Conservation (phyloP, 306 rosid species). For the Pterocarpus santalinus region DNA sequence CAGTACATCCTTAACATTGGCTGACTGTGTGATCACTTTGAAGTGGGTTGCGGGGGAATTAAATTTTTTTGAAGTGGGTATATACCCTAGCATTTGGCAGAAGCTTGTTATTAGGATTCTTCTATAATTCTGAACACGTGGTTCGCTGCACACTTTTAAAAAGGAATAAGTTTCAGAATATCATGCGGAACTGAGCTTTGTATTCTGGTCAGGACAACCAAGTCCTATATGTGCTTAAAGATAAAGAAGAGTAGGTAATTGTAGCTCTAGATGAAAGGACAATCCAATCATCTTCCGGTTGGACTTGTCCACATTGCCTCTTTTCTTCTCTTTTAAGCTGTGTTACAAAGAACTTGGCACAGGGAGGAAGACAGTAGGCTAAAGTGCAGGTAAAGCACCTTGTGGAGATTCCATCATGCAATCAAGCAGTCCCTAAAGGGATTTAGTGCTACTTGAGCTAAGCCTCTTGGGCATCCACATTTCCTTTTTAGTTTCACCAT, state of each 20-base stretch:
- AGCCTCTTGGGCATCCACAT: background rate
- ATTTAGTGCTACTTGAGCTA: constrained; percentile 23
- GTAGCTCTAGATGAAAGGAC: constrained; percentile 14
- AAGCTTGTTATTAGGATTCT: constrained; percentile 12
- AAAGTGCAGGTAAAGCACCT: background rate
- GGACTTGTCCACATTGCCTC: constrained; percentile 16
- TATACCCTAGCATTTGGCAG: constrained; percentile 15
- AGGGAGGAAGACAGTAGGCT: background rate
- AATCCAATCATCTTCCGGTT: background rate
- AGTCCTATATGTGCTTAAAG: constrained; percentile 21
- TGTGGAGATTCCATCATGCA: background rate
- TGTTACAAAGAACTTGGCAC: background rate
- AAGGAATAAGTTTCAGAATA: background rate
- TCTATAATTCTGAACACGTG: background rate
- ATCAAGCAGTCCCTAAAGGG: background rate
- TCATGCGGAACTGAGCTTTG: background rate
- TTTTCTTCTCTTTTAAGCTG: background rate
- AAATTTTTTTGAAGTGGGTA: background rate
- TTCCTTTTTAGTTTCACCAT: background rate
- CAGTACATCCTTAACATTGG: constrained; percentile 1
- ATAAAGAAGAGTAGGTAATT: background rate
- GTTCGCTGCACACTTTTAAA: background rate
- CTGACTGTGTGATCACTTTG: constrained; percentile 6
- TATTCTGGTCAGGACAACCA: constrained; percentile 6
- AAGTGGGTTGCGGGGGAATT: background rate